Evolutionary conservation across 495 filamentous ascomycete genomes (phyloP), one percentile per base, ranked within the genome.

Genomic region (Tuber microsphaerosporum): DNA sequence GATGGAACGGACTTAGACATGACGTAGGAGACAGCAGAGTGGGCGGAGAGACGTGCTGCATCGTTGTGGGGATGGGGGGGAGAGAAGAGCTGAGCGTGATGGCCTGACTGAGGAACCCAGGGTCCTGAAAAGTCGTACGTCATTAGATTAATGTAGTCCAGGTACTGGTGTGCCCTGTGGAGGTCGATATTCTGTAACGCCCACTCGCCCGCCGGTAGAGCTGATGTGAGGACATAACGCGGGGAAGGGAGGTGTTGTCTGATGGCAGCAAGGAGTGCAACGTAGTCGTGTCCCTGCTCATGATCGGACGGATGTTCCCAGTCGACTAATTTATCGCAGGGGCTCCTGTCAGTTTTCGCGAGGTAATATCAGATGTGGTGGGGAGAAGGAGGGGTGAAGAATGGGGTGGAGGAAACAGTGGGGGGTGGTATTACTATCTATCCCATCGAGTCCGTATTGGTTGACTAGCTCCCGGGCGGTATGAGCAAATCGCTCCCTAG

Each of bases 121-220:
- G 91, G 87, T 1, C 93, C 93, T n/a, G 88, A 88, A 83, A 96
- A 97, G 83, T 97, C 93, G 82, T 96, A 97, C 9, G 92, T 88
- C 88, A 91, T 94, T 37, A 97, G 84, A 81, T 96, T 96, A 81
- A 97, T 85, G 73, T 90, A 87, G 84, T 97, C 92, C 61, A 97
- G 86, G 72, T 92, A 89, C 68, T 87, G 83, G 34, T 89, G 86
- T 1, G 91, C 89, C 44, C 86, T 85, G 65, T 84, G 84, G 22
- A 97, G 86, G 81, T 94, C 89, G 80, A 97, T 95, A 81, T 94
- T 87, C 75, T 89, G 88, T 46, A 97, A 84, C 1, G 90, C 88
- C 88, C 90, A 90, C 83, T 90, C 88, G 9, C 90, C 89, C 20
- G 91, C 92, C n/a, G 93, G 92, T 2, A 97, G 87, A 48, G 91